A percentile compares a stretch with the other conserved stretches of the same genome.
Evolutionary conservation across 2,329 filamentous ascomycete species (phyloP).

Genomic region (Coniella lustricola): DNA sequence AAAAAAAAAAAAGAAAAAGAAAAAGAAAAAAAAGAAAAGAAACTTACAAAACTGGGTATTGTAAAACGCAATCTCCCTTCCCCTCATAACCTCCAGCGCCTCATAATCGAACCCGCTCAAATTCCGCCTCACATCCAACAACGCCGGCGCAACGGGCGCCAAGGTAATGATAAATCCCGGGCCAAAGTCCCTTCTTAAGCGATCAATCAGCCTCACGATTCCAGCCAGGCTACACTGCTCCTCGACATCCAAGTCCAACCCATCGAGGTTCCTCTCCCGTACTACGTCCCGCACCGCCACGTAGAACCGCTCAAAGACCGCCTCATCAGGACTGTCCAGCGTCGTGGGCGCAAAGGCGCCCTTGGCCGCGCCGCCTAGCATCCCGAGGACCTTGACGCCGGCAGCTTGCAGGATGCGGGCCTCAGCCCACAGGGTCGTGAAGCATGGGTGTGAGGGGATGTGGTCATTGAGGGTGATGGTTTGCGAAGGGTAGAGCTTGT

Average conservation of each 20-base stretch:
- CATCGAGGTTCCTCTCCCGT: slow-evolving; percentile 49
- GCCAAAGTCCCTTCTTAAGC: slow-evolving; percentile 60
- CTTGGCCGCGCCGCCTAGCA: slow-evolving; percentile 73
- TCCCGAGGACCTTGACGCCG: slow-evolving; percentile 69
- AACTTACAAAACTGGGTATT: slow-evolving; percentile 60
- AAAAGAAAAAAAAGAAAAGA: background rate
- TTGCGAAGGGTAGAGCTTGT: slow-evolving; percentile 41
- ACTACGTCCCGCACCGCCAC: slow-evolving; percentile 56
- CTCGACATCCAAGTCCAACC: slow-evolving; percentile 69
- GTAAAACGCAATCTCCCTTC: slow-evolving; percentile 66
- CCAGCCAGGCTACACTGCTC: slow-evolving; percentile 61
- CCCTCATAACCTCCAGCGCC: slow-evolving; percentile 57
- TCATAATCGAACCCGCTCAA: slow-evolving; percentile 71
- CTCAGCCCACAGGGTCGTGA: slow-evolving; percentile 63
- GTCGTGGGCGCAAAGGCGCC: slow-evolving; percentile 52
- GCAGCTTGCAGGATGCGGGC: slow-evolving; percentile 59
- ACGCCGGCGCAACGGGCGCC: slow-evolving; percentile 68
- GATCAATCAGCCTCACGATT: slow-evolving; percentile 55
- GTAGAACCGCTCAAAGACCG: slow-evolving; percentile 65
- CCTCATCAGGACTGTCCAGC: slow-evolving; percentile 39
- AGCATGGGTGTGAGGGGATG: slow-evolving; percentile 54
- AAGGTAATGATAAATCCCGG: slow-evolving; percentile 64
- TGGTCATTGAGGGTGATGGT: slow-evolving; percentile 69
- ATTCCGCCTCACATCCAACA: slow-evolving; percentile 55
- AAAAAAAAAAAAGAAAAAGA: background rate